Conservation (phyloP, 305 asterid species). For the Fraxinus platypoda region DNA sequence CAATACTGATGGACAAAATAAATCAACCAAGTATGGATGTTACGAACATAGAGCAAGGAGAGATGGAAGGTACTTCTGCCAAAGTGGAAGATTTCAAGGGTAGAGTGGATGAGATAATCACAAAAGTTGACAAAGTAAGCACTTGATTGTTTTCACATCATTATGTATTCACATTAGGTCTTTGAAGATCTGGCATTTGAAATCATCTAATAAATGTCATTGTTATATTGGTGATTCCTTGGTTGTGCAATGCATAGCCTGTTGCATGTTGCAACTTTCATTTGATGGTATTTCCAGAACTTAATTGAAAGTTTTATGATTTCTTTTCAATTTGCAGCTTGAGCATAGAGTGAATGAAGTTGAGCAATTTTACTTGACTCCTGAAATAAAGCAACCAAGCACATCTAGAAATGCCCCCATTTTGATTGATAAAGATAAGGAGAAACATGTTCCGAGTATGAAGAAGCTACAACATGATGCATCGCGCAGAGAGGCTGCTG, state of each 20-base stretch:
- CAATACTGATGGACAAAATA: conserved; percentile 43
- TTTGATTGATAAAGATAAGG: conserved; percentile 61
- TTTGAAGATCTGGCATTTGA: background rate
- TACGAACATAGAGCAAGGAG: conserved; percentile 27
- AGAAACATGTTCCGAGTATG: conserved; percentile 67
- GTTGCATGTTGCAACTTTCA: background rate
- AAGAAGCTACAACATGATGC: conserved; percentile 87
- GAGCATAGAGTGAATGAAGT: conserved; percentile 74
- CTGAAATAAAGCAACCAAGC: conserved; percentile 40
- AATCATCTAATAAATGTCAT: background rate
- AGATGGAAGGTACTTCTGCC: conserved; percentile 32
- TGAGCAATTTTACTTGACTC: conserved; percentile 56
- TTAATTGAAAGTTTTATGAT: background rate
- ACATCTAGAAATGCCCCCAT: conserved; percentile 39
- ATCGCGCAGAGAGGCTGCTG: conserved; percentile 83
- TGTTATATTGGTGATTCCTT: background rate
- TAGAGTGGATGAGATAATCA: conserved; percentile 54
- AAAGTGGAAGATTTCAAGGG: conserved; percentile 44
- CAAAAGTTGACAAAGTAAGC: conserved; percentile 57
- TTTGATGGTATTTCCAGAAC: background rate
- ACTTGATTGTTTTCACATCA: background rate
- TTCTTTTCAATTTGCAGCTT: conserved; percentile 45
- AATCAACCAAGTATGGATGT: conserved; percentile 32
- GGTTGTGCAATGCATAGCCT: background rate
- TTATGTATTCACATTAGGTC: conserved; percentile 9